phyloP scores from a whole-genome alignment of 805 yeast genomes.

The Hagleromyces aurorensis region DNA sequence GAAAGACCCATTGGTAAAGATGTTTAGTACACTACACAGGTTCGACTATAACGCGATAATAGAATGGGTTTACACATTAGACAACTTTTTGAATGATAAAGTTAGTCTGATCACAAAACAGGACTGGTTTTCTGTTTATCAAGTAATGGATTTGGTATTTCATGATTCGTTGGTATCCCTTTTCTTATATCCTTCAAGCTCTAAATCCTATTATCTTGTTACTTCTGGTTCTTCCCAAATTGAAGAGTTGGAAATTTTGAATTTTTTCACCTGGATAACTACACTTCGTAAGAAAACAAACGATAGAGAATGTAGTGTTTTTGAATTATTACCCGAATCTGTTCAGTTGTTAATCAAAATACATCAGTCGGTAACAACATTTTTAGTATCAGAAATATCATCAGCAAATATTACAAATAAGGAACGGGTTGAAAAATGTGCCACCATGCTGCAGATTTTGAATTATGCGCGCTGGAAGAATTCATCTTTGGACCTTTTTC shows the following conservation, averaged over 20 bases:
- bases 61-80: conserved; percentile 54
- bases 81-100: conserved; percentile 49
- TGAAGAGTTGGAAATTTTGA: conserved; percentile 53
- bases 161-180: conserved; percentile 49
- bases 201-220: conserved; percentile 13
- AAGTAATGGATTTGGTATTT: conserved; percentile 62
- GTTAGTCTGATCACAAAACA: conserved; percentile 41
- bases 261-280: conserved; percentile 64
- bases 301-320: conserved; percentile 31
- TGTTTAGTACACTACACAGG: conserved; percentile 13
- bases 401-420: conserved; percentile 51
- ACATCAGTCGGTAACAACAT: conserved; percentile 58
- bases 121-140: conserved; percentile 77
- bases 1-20: conserved; percentile 28
- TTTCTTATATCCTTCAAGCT: conserved; percentile 32
- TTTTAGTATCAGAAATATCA: conserved; percentile 54
- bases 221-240: conserved; percentile 29
- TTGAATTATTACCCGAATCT: conserved; percentile 56
- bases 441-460: conserved; percentile 54
- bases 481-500: conserved; percentile 44
- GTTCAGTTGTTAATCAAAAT: conserved; percentile 58
- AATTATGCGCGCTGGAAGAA: conserved; percentile 63
- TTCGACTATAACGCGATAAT: conserved; percentile 40
- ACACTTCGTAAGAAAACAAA: conserved; percentile 41
- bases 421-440: conserved; percentile 62